A percentile compares a stretch with the other conserved stretches of the same genome.
These are phyloP conservation scores for Trichoderma sp. DNA, from an alignment of 2,329 filamentous ascomycete genomes.

Conservation along the genomic window DNA sequence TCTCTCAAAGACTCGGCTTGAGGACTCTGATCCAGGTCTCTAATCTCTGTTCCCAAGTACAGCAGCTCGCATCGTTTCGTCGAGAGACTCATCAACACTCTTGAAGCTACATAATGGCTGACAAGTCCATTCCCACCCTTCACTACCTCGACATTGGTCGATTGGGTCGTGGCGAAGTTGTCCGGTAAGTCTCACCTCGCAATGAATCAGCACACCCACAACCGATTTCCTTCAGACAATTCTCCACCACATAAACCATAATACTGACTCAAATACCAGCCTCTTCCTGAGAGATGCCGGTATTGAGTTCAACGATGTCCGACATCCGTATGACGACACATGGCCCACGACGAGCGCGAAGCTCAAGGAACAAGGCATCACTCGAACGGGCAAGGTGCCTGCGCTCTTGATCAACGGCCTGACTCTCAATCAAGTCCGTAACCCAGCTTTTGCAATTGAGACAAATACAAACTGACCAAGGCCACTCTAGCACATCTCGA, in stretches of 20 bases:
- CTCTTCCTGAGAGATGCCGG: slow-evolving; percentile 27
- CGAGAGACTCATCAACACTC: background rate
- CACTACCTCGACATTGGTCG: slow-evolving; percentile 21
- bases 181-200: slow-evolving; percentile 6
- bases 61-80: background rate
- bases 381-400: slow-evolving; percentile 41
- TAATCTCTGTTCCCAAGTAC: background rate
- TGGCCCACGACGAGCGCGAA: slow-evolving; percentile 33
- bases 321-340: slow-evolving; percentile 36
- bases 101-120: background rate
- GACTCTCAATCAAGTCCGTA: slow-evolving; percentile 32
- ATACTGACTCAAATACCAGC: background rate
- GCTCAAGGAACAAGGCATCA: slow-evolving; percentile 35
- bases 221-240: too few relatives aligned
- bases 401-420: slow-evolving; percentile 42
- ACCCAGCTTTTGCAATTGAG: background rate
- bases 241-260: too few relatives aligned
- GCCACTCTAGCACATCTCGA: slow-evolving; percentile 31
- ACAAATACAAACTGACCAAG: slow-evolving; percentile 14
- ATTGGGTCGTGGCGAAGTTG: slow-evolving; percentile 17
- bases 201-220: background rate
- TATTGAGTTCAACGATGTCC: slow-evolving; percentile 34
- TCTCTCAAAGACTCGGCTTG: background rate
- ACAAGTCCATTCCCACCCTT: slow-evolving; percentile 1
- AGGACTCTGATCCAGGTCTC: background rate